Conservation (phyloP, 805 yeast genomes). For the Saccharomycodes ludwigii region DNA sequence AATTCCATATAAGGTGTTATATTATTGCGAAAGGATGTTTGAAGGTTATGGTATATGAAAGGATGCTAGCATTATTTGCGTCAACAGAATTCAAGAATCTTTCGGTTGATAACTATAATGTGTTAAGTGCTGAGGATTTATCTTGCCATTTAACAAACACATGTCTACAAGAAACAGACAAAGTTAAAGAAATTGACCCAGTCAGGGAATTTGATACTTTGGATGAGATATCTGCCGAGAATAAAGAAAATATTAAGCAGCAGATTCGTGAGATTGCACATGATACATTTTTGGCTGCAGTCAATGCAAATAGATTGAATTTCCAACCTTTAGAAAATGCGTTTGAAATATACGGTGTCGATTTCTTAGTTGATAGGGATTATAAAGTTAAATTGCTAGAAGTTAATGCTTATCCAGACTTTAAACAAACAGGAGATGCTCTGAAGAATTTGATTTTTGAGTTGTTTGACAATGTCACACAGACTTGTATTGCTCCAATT, state of each 20-base stretch:
- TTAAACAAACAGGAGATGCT: constrained; percentile 84
- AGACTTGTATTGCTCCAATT: constrained; percentile 35
- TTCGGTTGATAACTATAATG: constrained; percentile 15
- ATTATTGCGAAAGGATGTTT: constrained; percentile 66
- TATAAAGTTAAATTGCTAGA: constrained; percentile 55
- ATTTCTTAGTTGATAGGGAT: constrained; percentile 59
- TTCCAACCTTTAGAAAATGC: constrained; percentile 76
- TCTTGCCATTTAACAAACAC: constrained; percentile 87
- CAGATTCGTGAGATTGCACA: constrained; percentile 50
- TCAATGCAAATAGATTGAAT: constrained; percentile 67
- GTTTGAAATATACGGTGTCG: constrained; percentile 81
- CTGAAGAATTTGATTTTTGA: constrained; percentile 54
- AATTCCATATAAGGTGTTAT: constrained; percentile 84
- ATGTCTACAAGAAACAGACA: constrained; percentile 57
- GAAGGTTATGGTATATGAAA: constrained; percentile 64
- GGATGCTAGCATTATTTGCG: constrained; percentile 78
- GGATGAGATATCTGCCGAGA: constrained; percentile 26
- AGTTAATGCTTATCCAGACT: constrained; percentile 91
- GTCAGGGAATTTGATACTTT: constrained; percentile 60
- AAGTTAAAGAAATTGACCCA: constrained; percentile 23
- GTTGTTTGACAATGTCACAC: constrained; percentile 47
- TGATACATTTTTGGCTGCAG: constrained; percentile 74
- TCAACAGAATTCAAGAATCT: constrained; percentile 30
- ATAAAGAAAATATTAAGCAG: constrained; percentile 31
- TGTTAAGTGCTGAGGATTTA: constrained; percentile 30